Evolutionary conservation across 2,329 filamentous ascomycete genomes (phyloP).

Genomic region (Calycina marina): DNA sequence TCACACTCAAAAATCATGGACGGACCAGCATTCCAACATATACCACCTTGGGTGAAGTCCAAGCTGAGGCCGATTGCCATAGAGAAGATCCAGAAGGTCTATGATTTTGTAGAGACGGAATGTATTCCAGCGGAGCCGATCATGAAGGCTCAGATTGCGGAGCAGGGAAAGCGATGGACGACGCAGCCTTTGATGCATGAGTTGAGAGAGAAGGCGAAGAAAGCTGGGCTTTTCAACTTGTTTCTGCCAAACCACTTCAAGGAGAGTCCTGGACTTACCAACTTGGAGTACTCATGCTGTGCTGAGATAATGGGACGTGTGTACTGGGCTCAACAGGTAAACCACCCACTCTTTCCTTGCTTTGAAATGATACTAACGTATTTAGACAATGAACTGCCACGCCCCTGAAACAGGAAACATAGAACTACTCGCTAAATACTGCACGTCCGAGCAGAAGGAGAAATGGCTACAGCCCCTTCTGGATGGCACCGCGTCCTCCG

Average conservation of each 20-base stretch:
- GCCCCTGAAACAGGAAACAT: slow-evolving; percentile 36
- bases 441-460: slow-evolving; percentile 33
- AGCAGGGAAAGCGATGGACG: slow-evolving; percentile 23
- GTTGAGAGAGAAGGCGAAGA: slow-evolving; percentile 27
- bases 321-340: slow-evolving; percentile 26
- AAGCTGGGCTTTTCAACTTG: slow-evolving; percentile 25
- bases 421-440: slow-evolving; percentile 36
- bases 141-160: slow-evolving; percentile 26
- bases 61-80: slow-evolving; percentile 24
- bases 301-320: slow-evolving; percentile 31
- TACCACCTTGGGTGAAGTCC: slow-evolving; percentile 27
- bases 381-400: slow-evolving; percentile 29
- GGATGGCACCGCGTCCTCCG: slow-evolving; percentile 32
- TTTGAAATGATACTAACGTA: not conserved
- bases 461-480: slow-evolving; percentile 33
- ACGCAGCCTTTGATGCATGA: slow-evolving; percentile 28
- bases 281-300: slow-evolving; percentile 30
- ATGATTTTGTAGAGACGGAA: slow-evolving; percentile 30
- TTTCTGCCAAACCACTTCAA: slow-evolving; percentile 28
- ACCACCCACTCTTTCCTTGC: not conserved
- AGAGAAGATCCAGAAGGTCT: slow-evolving; percentile 27
- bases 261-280: slow-evolving; percentile 29
- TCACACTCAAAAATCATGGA: no score
- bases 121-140: slow-evolving; percentile 29
- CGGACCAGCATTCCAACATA: slow-evolving; percentile 25